phyloP scores from a whole-genome alignment of 352 stramenopile genomes.

The Elongisporangium undulatum region DNA sequence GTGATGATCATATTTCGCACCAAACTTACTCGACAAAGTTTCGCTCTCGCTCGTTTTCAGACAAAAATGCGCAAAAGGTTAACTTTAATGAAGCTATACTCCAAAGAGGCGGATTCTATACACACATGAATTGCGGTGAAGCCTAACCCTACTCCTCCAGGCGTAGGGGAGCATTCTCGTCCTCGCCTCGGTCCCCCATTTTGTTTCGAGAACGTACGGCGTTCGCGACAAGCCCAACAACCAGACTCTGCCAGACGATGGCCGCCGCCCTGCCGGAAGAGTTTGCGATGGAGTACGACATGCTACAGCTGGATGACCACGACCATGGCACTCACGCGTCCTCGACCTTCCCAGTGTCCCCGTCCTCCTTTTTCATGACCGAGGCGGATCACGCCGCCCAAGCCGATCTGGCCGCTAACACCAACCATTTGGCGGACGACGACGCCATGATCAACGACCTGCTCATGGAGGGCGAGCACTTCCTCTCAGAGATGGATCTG shows the following conservation, averaged over 20 bases:
- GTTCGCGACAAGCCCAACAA: background rate
- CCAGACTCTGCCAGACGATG: slow-evolving; percentile 9
- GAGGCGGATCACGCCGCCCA: background rate
- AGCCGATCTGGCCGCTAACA: background rate
- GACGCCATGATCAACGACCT: slow-evolving; percentile 22
- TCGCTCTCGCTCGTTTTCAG: background rate
- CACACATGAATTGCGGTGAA: background rate
- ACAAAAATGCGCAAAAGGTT: no score
- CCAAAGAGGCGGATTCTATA: background rate
- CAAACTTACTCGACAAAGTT: background rate
- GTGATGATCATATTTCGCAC: background rate
- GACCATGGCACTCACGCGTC: slow-evolving; percentile 18
- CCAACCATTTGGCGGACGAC: slow-evolving; percentile 7
- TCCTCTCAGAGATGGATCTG: slow-evolving; percentile 21
- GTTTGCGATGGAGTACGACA: slow-evolving; percentile 37
- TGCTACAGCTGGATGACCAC: slow-evolving; percentile 31
- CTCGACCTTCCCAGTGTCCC: slow-evolving; percentile 8
- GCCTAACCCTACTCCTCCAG: background rate
- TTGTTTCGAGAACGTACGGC: background rate
- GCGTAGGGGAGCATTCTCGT: background rate
- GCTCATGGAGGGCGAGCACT: slow-evolving; percentile 52
- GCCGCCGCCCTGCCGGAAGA: slow-evolving; percentile 28
- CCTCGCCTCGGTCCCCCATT: background rate
- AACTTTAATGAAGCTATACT: background rate
- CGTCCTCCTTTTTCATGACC: slow-evolving; percentile 8